Evolutionary conservation across 148 eudicot genomes (phyloP).

Genomic region (Fallopia convolvulus): DNA sequence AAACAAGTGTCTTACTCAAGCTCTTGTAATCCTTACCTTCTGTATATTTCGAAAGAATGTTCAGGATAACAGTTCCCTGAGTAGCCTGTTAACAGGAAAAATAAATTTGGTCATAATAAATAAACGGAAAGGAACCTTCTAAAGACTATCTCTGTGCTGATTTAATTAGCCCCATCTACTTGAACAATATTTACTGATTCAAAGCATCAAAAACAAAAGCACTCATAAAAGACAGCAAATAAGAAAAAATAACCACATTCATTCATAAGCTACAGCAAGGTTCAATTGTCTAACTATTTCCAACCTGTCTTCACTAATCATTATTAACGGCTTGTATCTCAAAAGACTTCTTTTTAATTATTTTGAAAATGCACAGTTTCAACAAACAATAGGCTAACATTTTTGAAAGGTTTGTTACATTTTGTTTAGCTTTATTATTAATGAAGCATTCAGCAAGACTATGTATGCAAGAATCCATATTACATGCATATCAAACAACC

Average conservation of each 20-base stretch:
- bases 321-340: background rate
- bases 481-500: too few species aligned
- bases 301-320: background rate
- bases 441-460: too few species aligned
- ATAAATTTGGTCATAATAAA: background rate
- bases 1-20: background rate
- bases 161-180: background rate
- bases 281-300: background rate
- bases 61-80: constrained; percentile 78
- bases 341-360: background rate
- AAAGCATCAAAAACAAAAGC: background rate
- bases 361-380: background rate
- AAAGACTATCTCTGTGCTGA: background rate
- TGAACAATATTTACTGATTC: background rate
- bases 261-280: background rate
- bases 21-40: constrained; percentile 44
- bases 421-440: background rate
- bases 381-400: background rate
- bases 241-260: background rate
- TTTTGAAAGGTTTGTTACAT: background rate
- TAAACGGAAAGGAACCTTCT: background rate
- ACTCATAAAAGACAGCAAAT: background rate
- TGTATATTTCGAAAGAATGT: constrained; percentile 80
- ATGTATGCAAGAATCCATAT: too few species aligned
- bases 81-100: constrained; percentile 48